Conservation (phyloP, 108 stramenopile species). For the Poteriospumella lacustris region DNA sequence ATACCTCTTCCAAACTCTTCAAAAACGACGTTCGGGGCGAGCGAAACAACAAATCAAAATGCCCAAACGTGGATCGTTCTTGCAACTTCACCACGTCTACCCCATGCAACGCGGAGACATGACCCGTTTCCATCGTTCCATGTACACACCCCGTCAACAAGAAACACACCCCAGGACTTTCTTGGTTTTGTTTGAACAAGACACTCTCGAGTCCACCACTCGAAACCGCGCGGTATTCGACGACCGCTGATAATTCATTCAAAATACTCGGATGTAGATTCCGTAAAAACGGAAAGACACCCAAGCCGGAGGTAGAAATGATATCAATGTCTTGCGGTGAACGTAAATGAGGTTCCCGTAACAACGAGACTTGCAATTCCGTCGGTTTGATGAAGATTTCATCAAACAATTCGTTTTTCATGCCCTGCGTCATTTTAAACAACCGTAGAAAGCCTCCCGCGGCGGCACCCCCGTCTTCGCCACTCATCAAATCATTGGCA, state of each 20-base stretch:
- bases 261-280: background rate
- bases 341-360: background rate
- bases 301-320: background rate
- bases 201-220: background rate
- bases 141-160: background rate
- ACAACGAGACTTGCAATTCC: background rate
- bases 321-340: background rate
- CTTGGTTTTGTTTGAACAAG: background rate
- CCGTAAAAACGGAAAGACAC: background rate
- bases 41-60: too few species aligned
- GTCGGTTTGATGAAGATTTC: background rate
- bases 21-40: too few species aligned
- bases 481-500: background rate
- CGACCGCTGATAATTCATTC: background rate
- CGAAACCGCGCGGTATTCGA: constrained; percentile 11
- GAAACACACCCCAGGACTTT: background rate
- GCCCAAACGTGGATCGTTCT: too few species aligned
- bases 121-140: too few species aligned
- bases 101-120: too few species aligned
- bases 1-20: too few species aligned
- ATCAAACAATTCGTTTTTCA: constrained; percentile 19
- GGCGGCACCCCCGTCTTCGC: background rate
- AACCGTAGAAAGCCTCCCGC: background rate
- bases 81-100: too few species aligned
- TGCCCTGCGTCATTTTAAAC: background rate